A percentile compares a stretch with the other conserved stretches of the same genome.
phyloP scores from a whole-genome alignment of 192 early-diverging fungal species.

The Backusella psychrophila region DNA sequence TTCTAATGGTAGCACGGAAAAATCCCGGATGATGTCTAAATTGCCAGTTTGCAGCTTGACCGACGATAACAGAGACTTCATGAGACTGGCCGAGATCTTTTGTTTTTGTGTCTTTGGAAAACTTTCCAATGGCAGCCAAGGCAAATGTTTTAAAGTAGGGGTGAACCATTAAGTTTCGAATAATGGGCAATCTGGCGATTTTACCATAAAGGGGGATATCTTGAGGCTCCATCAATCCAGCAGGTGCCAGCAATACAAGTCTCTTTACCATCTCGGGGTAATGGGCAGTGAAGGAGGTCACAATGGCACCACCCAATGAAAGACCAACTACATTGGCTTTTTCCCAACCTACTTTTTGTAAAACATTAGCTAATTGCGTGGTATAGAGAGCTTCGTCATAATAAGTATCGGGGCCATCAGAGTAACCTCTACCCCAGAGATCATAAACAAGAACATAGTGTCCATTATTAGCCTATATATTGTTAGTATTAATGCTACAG shows the following conservation, averaged over 20 bases:
- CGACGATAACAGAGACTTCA: neutral
- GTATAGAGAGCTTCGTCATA: slow-evolving; percentile 41
- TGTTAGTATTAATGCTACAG: neutral
- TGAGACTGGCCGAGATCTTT: neutral
- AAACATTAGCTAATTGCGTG: slow-evolving; percentile 37
- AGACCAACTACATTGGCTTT: slow-evolving; percentile 39
- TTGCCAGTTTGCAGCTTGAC: slow-evolving; percentile 12
- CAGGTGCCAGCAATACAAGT: slow-evolving; percentile 43
- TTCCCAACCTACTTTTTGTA: slow-evolving; percentile 48
- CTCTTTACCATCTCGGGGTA: slow-evolving; percentile 42
- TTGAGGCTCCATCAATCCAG: slow-evolving; percentile 39
- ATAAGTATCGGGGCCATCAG: slow-evolving; percentile 31
- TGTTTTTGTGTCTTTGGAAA: neutral
- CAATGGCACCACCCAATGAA: slow-evolving; percentile 46
- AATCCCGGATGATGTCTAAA: slow-evolving; percentile 32
- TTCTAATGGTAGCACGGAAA: slow-evolving; percentile 26
- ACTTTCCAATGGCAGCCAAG: neutral
- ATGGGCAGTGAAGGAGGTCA: slow-evolving; percentile 36
- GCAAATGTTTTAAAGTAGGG: slow-evolving; percentile 18
- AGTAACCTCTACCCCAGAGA: slow-evolving; percentile 49
- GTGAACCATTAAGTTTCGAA: slow-evolving; percentile 12
- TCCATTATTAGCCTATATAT: slow-evolving; percentile 33
- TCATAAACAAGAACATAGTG: slow-evolving; percentile 45
- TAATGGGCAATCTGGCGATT: slow-evolving; percentile 6
- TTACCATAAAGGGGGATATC: slow-evolving; percentile 20